phyloP scores from a whole-genome alignment of 441 rosid genomes.

The Arabidopsis lyrata region DNA sequence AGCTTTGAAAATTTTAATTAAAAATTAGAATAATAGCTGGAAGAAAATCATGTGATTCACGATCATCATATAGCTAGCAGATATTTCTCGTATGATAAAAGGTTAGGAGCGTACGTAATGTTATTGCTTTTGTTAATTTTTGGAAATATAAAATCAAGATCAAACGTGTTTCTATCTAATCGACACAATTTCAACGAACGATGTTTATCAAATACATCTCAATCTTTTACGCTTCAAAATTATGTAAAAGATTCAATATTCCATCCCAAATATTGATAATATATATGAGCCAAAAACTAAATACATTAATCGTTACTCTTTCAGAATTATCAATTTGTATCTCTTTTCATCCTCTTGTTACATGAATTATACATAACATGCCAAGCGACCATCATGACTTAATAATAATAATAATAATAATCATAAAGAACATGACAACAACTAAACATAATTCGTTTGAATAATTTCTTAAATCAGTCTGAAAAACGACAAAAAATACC shows the following conservation, averaged over 20 bases:
- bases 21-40: too few species aligned
- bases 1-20: too few species aligned
- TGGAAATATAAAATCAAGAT: neutral
- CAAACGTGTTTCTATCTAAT: too few species aligned
- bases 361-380: neutral
- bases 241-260: too few species aligned
- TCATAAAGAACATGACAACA: conserved; percentile 19
- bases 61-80: too few species aligned
- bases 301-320: neutral
- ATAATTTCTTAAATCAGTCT: conserved; percentile 7
- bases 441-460: conserved; percentile 12
- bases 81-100: too few species aligned
- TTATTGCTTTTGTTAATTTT: too few species aligned
- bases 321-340: neutral
- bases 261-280: neutral
- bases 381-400: conserved; percentile 22
- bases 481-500: neutral
- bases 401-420: conserved; percentile 29
- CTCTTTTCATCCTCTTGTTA: neutral
- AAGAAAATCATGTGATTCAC: too few species aligned
- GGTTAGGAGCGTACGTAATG: neutral
- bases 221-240: neutral
- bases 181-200: neutral
- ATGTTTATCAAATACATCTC: too few species aligned
- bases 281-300: too few species aligned